Evolutionary conservation across 306 rosid species (phyloP).

Genomic region (Carpinus fangiana): DNA sequence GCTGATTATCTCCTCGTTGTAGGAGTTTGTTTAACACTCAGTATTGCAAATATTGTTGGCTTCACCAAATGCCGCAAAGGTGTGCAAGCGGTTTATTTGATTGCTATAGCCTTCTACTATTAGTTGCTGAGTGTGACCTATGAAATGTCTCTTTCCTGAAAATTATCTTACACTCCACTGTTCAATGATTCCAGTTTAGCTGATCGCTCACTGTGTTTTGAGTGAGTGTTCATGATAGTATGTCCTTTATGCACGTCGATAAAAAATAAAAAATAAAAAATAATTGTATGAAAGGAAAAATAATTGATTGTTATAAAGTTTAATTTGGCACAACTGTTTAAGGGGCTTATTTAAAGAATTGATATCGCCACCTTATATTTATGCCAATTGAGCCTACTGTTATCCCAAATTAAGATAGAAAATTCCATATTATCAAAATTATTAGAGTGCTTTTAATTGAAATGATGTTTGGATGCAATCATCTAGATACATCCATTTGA

Average conservation of each 20-base stretch:
- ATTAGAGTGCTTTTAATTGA: background rate
- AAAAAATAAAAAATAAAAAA: too few relatives aligned
- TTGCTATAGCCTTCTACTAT: conserved; percentile 1
- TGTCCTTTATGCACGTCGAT: too few relatives aligned
- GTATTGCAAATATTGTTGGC: conserved; percentile 92
- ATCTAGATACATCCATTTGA: background rate
- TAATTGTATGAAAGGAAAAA: background rate
- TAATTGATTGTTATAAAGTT: background rate
- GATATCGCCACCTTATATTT: too few relatives aligned
- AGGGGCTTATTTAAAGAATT: background rate
- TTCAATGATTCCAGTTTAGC: too few relatives aligned
- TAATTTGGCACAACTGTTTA: background rate
- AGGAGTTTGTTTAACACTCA: conserved; percentile 95
- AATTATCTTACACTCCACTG: background rate
- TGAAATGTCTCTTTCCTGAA: background rate
- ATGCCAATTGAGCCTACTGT: too few relatives aligned
- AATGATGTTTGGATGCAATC: background rate
- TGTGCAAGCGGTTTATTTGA: conserved; percentile 30
- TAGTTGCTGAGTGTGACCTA: background rate
- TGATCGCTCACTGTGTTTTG: too few relatives aligned
- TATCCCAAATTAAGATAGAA: background rate
- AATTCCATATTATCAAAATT: background rate
- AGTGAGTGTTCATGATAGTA: too few relatives aligned
- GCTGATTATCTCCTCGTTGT: conserved; percentile 96
- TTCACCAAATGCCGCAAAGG: conserved; percentile 98